phyloP scores from a whole-genome alignment of 768 basidiomycete species.

The Suillus placidus region DNA sequence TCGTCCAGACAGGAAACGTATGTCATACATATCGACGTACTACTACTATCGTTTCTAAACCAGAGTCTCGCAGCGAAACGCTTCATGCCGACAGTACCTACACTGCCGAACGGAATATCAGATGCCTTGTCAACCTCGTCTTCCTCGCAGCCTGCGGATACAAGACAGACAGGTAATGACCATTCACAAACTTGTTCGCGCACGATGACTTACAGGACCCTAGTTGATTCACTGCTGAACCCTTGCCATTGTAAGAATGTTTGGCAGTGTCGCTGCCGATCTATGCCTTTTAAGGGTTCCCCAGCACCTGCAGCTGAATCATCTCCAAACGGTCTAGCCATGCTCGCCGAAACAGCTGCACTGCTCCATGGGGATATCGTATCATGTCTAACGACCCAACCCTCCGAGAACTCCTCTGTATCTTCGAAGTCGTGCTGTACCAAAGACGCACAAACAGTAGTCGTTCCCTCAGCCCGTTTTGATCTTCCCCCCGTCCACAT shows the following conservation, averaged over 20 bases:
- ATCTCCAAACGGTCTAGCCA: conserved; percentile 28
- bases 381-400: not conserved
- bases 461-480: not conserved
- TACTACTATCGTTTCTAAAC: conserved; percentile 21
- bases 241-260: conserved; percentile 63
- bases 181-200: conserved; percentile 11
- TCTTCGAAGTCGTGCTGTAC: conserved; percentile 27
- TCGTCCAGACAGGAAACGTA: conserved; percentile 38
- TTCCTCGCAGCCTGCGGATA: conserved; percentile 39
- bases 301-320: not conserved
- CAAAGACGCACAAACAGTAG: not conserved
- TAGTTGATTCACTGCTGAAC: conserved; percentile 65
- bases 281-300: conserved; percentile 9
- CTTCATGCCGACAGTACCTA: conserved; percentile 70
- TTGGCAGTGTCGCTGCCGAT: conserved; percentile 55
- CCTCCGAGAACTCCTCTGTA: not conserved
- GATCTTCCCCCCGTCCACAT: conserved; percentile 37
- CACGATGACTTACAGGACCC: conserved; percentile 13
- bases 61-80: conserved; percentile 50
- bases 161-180: conserved; percentile 52
- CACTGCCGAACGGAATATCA: conserved; percentile 73
- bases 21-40: conserved; percentile 10
- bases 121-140: conserved; percentile 46
- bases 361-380: conserved; percentile 19
- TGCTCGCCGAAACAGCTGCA: conserved; percentile 42